Base-by-base conservation (phyloP, 768 basidiomycete genomes). In the Trichaptum fuscoviolaceum region DNA sequence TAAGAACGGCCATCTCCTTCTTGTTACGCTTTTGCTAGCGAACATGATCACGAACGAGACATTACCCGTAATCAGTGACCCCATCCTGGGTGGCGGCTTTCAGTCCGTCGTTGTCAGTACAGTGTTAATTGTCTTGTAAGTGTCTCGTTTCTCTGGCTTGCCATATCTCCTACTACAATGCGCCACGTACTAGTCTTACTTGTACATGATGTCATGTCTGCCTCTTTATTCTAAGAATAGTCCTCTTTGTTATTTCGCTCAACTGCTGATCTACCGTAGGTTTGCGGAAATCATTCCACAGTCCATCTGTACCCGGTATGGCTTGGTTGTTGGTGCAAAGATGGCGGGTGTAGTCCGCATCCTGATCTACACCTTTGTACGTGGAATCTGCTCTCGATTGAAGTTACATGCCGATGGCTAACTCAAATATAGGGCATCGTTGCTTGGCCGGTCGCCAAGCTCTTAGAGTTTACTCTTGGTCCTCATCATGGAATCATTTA, bases 31-130 rank as follows among this genome's bases (percentile, higher is more conserved):
- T 42, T 83, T 93, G 9, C 78, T 95, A 30, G 88, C 90, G 36
- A 95, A 96, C 77, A 95, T 96, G 94, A 92, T 95, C 66, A 89
- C 90, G 71, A 95, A 95, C 74, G 93, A 95, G 78, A 83, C 91
- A 0, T 85, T 95, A 4, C 94, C 94, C 36, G 84, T 95, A 69
- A 92, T 96, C 67, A 83, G 90, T 12, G 91, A 92, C 73, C 85
- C 86, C 4, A 81, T 94, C 52, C 82, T 96, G 2, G 92, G 92
- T 26, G 92, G 92, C 18, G 92, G 92, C 18, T 78, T 87, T 15
- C 85, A 83, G 72, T 88, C 90, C 64, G 92, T 95, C 66, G 82
- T 92, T 67, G 87, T 88, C 66, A 92, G 90, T 72, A 95, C 93
- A 0, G 87, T 89, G 26, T 81, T 95, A 64, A 92, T 95, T 70